Base-by-base conservation (phyloP, 441 rosid genomes). In the Flueggea neowawraea region DNA sequence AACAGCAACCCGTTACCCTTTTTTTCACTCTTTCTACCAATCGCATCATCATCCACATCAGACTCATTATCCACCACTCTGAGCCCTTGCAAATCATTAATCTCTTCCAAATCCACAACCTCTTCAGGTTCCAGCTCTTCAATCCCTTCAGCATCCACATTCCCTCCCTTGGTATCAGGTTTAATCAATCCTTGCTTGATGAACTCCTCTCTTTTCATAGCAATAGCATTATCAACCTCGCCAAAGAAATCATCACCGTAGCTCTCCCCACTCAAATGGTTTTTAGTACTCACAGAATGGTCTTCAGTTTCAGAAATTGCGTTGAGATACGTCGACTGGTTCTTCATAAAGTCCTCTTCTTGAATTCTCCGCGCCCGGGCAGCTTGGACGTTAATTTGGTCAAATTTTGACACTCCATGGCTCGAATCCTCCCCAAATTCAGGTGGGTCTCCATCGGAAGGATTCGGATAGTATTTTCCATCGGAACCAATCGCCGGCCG, bases 201-300 rank as follows among this genome's bases (percentile, higher is more conserved):
- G 28, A 87, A 83, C 68, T 94, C 95, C 52, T 89, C 79, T 39
- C 96, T 82, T 67, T 89, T 85, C 85, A 89, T 66, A 2, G 90
- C 88, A 49, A 94, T 85, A 31, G 99, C 97, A 62, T 85, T 83
- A 57, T 94, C 97, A 33, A 94, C 86, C 61, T 94, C 96, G 31
- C 94, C 86, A 63, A 89, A 94, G 56, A 90, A 64, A 62, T 94
- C 97, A 33, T 84, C 97, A 10, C 75, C 87, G 31, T 64, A 31
- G 50, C 22, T 64, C 6, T 61, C 73, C 22, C 17, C 6, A 41
- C 15, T 13, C 17, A 36, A 5, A 5, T 2, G 41, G 41, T 8
- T 36, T 36, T 36, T 62, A 31, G 68, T 6, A 28, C 61, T 61
- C 49, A 69, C 70, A 56, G 60, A 55, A 2, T 56, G 52, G 60